Conservation (phyloP, 139 green algal species). For the Picochlorum sp. region DNA sequence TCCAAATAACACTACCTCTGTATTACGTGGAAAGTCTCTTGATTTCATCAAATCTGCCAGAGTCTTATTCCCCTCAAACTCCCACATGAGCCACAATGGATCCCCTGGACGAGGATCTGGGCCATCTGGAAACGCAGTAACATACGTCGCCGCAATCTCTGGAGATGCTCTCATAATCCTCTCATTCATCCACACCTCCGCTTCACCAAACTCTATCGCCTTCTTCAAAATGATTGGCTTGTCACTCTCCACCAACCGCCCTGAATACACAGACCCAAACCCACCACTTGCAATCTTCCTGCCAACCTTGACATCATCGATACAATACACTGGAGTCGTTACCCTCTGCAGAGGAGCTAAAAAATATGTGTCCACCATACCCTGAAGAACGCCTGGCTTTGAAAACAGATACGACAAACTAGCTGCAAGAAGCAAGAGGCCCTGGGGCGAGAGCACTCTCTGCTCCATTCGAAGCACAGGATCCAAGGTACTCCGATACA, state of each 20-base stretch:
- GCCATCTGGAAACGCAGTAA: slow-evolving; percentile 77
- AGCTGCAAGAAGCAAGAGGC: slow-evolving; percentile 37
- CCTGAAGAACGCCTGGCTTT: slow-evolving; percentile 65
- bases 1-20: slow-evolving; percentile 73
- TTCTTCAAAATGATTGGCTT: slow-evolving; percentile 49
- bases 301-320: slow-evolving; percentile 25
- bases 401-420: slow-evolving; percentile 52
- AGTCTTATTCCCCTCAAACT: slow-evolving; percentile 72
- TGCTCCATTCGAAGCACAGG: slow-evolving; percentile 69
- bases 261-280: slow-evolving; percentile 89
- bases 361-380: slow-evolving; percentile 76
- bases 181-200: slow-evolving; percentile 99
- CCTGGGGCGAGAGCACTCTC: slow-evolving; percentile 48
- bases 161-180: slow-evolving; percentile 68
- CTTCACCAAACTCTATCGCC: slow-evolving; percentile 93
- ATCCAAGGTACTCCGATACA: slow-evolving; percentile 81
- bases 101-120: slow-evolving; percentile 20
- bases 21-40: slow-evolving; percentile 86
- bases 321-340: slow-evolving; percentile 2
- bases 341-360: slow-evolving; percentile 42
- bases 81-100: slow-evolving; percentile 63
- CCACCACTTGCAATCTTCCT: slow-evolving; percentile 61
- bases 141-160: slow-evolving; percentile 60
- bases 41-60: slow-evolving; percentile 59
- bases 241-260: slow-evolving; percentile 25